These are phyloP conservation scores for Carex scoparia DNA, from an alignment of 176 grass and related monocot genomes.

Conservation along the genomic window DNA sequence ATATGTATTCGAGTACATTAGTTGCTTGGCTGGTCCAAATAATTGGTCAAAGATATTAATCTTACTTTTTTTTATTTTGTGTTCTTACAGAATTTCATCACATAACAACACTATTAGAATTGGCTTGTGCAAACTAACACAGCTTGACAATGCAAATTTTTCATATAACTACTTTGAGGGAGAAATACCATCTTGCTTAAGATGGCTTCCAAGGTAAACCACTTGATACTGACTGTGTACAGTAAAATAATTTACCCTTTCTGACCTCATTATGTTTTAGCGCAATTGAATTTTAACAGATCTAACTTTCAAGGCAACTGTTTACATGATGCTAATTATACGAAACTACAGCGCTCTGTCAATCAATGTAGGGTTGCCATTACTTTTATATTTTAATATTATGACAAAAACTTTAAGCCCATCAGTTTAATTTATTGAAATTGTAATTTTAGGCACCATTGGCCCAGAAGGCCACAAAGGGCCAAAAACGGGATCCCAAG, in stretches of 20 bases:
- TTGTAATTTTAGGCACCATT: slow-evolving; percentile 59
- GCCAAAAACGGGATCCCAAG: background rate
- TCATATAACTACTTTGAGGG: slow-evolving; percentile 80
- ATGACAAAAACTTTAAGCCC: background rate
- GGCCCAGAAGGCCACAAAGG: slow-evolving; percentile 14
- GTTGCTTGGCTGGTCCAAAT: background rate
- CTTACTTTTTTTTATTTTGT: background rate
- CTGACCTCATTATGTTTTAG: slow-evolving; percentile 51
- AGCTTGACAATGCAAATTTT: slow-evolving; percentile 53
- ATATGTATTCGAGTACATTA: background rate
- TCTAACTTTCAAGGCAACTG: slow-evolving; percentile 70
- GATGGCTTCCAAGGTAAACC: slow-evolving; percentile 57
- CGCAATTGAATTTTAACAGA: slow-evolving; percentile 65
- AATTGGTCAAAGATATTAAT: background rate
- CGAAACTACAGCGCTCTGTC: slow-evolving; percentile 37
- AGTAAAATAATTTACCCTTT: slow-evolving; percentile 12
- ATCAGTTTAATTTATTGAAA: background rate
- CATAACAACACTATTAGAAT: slow-evolving; percentile 28
- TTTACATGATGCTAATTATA: slow-evolving; percentile 37
- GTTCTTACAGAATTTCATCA: slow-evolving; percentile 13
- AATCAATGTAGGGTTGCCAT: slow-evolving; percentile 54
- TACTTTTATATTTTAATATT: background rate
- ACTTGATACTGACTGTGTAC: background rate
- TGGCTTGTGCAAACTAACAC: slow-evolving; percentile 63
- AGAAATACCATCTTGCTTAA: slow-evolving; percentile 60